These are phyloP conservation scores for Talaromyces trachyspermus DNA, from an alignment of 495 filamentous ascomycete species.

Conservation along the genomic window DNA sequence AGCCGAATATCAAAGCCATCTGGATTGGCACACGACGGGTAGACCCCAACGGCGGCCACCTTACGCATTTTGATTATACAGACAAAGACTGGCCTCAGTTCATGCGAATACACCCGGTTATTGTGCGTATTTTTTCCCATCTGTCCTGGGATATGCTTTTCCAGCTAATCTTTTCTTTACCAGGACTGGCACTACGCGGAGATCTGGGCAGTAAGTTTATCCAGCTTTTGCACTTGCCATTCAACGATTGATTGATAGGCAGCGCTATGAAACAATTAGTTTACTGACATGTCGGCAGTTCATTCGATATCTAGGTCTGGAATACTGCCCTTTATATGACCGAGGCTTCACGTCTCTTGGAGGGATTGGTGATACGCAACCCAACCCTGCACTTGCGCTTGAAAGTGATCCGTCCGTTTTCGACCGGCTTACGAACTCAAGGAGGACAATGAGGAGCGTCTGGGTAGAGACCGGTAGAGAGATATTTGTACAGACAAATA, in stretches of 20 bases:
- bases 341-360: conserved; percentile 80
- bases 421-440: conserved; percentile 81
- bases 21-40: conserved; percentile 90
- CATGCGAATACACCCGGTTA: conserved; percentile 88
- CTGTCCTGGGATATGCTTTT: background rate
- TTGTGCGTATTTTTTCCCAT: conserved; percentile 82
- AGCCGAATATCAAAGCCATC: conserved; percentile 63
- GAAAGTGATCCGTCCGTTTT: conserved; percentile 40
- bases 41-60: conserved; percentile 75
- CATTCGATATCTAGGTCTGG: conserved; percentile 66
- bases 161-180: background rate
- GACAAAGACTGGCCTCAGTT: conserved; percentile 89
- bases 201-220: conserved; percentile 70
- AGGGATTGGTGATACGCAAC: conserved; percentile 81
- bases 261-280: background rate
- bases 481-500: background rate
- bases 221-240: background rate
- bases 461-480: conserved; percentile 49
- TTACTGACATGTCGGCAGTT: conserved; percentile 44
- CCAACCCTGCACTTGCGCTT: conserved; percentile 68
- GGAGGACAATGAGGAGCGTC: conserved; percentile 76
- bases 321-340: conserved; percentile 83
- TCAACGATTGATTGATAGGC: background rate
- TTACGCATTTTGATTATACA: conserved; percentile 77
- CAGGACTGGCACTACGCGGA: conserved; percentile 90